phyloP scores from a whole-genome alignment of 805 yeast genomes.

The Ogataea philodendri region DNA sequence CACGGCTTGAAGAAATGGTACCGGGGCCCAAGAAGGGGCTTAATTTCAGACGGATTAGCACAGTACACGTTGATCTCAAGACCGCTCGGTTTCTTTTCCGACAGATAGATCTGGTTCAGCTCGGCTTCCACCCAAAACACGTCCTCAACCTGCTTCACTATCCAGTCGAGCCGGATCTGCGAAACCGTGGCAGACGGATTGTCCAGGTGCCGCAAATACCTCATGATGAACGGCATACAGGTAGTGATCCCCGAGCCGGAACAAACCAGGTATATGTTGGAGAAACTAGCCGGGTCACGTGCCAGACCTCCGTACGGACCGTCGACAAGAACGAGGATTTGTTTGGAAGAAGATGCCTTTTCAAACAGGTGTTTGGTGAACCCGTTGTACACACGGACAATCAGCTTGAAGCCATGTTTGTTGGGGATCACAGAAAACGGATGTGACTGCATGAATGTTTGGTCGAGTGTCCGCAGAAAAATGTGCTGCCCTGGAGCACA shows the following conservation, averaged over 20 bases:
- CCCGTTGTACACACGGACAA: constrained; percentile 47
- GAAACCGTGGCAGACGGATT: constrained; percentile 21
- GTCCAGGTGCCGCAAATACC: constrained; percentile 27
- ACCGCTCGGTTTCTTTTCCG: constrained; percentile 29
- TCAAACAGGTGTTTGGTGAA: constrained; percentile 39
- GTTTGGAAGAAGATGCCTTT: constrained; percentile 25
- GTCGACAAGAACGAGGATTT: constrained; percentile 41
- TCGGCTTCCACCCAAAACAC: constrained; percentile 43
- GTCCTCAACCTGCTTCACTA: constrained; percentile 35
- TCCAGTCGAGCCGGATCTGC: constrained; percentile 45
- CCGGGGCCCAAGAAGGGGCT: neutral
- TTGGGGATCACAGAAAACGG: constrained; percentile 52
- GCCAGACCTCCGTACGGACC: constrained; percentile 59
- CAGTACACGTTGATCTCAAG: constrained; percentile 21
- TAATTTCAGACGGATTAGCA: constrained; percentile 3
- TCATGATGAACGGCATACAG: constrained; percentile 40
- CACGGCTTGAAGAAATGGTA: constrained; percentile 18
- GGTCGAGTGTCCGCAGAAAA: constrained; percentile 45
- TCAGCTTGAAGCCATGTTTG: constrained; percentile 37
- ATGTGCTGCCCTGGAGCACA: constrained; percentile 61
- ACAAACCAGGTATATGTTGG: constrained; percentile 40
- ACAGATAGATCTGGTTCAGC: constrained; percentile 34
- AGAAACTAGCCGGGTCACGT: constrained; percentile 46
- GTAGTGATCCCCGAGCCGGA: constrained; percentile 56
- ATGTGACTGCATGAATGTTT: constrained; percentile 48